Base-by-base conservation (phyloP, 441 rosid genomes). In the Syzygium syzygioides region DNA sequence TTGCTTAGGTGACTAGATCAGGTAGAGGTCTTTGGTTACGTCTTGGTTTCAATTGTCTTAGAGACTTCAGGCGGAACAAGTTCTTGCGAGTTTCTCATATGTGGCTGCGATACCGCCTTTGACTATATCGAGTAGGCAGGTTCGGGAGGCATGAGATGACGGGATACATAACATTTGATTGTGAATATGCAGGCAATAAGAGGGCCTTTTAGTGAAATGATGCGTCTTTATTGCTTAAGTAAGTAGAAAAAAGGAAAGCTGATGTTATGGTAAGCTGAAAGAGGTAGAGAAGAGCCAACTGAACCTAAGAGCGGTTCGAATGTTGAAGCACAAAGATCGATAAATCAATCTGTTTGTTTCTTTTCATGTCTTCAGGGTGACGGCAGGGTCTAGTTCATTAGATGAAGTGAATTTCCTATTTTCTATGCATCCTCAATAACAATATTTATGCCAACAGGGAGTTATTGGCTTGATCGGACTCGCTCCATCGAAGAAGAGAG, bases 401-500 rank as follows among this genome's bases (percentile, higher is more conserved):
- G 17, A 62, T 7, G 19, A 62, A 30, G 68, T 62, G 68, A 62
- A 62, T 62, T n/a, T 62, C 4, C n/a, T 17, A 62, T 62, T 62
- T 62, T 14, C 68, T 62, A 62, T 62, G 68, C 68, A n/a, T 62
- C 68, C 68, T 62, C 34, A 62, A 62, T 28, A 62, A n/a, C 32
- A 62, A 28, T 62, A 62, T n/a, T 28, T 62, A n/a, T 62, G 68
- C 6, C 57, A 32, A 90, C 68, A 96, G 99, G 91, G 91, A 84
- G 41, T 94, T 64, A 93, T 96, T 71, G 96, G 95, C 87, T n/a
- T 92, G 79, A 57, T 94, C 76, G 90, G 94, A 87, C 93, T 97
- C 54, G 89, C 93, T 28, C 97, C 98, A 37, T 92, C 97, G 50
- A 97, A 94, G 85, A 96, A 94, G 90, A 95, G 92, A 52, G 94